Evolutionary conservation across 139 green algal species (phyloP), one percentile per base, ranked within the genome.

Genomic region (Spirogloea muscicola): DNA sequence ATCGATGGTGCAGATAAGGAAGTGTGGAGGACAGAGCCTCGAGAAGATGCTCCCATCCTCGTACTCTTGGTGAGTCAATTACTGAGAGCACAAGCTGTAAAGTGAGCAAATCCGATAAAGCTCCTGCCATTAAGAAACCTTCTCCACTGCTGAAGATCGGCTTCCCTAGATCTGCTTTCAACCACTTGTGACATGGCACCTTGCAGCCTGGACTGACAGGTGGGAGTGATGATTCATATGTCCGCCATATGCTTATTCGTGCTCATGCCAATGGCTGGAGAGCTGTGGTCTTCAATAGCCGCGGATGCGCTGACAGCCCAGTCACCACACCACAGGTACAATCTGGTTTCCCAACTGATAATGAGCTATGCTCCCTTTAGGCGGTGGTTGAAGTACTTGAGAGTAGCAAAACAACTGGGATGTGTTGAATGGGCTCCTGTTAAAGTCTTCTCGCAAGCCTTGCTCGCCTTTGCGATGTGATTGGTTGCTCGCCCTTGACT

Each of bases 181-280:
- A 21, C 46, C 46, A 55, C 46, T 55, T 55, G 21, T 31, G 21
- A 21, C 46, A 31, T 21, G 21, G 27, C 18, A 16, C 55, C 16
- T 10, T 97, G 39, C 80, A 97, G 18, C 91, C 93, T 18, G 93
- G 93, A 0, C 81, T 97, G 29, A 97, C 93, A 27, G 93, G 93
- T 9, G 93, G 92, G 68, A 92, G 85, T 38, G 81, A 89, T 27
- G 92, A 97, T 80, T 84, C 72, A 16, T 97, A 97, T 75, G 86
- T 96, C 37, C 76, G 90, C 71, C 85, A 95, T 48, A 27, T 79
- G 39, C 31, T 85, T 5, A 9, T 55, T 18, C 42, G 48, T 1
- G 49, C 58, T 31, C 31, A 49, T 21, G 1, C 25, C n/a, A 21
- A 0, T 25, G 77, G 77, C 21, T 84, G 65, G 49, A 36, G 51